Evolutionary conservation across 257 asterid genomes (phyloP).

Genomic region (Thymus quinquecostatus): DNA sequence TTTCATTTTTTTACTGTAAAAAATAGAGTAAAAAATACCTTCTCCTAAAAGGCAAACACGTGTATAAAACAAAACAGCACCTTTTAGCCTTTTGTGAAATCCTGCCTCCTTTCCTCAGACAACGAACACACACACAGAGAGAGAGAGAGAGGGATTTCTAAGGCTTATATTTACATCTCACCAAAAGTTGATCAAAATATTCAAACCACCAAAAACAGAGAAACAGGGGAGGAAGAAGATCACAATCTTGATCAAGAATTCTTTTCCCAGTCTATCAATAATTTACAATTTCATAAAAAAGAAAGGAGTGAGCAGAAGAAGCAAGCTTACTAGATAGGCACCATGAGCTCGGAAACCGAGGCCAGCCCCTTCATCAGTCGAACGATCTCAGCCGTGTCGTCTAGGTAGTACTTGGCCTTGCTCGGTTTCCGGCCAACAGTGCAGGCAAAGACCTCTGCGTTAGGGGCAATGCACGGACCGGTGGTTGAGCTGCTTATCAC

Average conservation of each 20-base stretch:
- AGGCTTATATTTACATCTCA: slow-evolving; percentile 32
- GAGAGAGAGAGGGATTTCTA: not conserved
- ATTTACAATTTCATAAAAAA: slow-evolving; percentile 25
- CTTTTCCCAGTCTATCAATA: slow-evolving; percentile 22
- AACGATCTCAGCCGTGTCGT: slow-evolving; percentile 76
- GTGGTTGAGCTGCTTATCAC: slow-evolving; percentile 60
- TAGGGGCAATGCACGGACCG: slow-evolving; percentile 71
- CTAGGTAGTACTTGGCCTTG: slow-evolving; percentile 88
- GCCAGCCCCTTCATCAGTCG: slow-evolving; percentile 79
- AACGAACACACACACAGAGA: not conserved
- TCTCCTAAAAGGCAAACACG: too few species aligned
- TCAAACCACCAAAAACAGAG: not conserved
- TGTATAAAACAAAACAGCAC: too few species aligned
- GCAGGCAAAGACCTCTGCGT: slow-evolving; percentile 85
- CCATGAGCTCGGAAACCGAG: slow-evolving; percentile 68
- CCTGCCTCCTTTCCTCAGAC: not conserved
- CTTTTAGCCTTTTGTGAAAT: too few species aligned
- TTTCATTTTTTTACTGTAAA: too few species aligned
- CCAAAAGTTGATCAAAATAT: slow-evolving; percentile 4
- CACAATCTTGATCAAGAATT: too few species aligned
- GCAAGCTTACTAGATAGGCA: slow-evolving; percentile 13
- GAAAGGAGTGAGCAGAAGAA: not conserved
- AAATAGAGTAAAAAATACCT: too few species aligned
- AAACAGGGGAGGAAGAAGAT: not conserved
- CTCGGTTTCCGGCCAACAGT: slow-evolving; percentile 84